Evolutionary conservation across 23 red algal genomes (phyloP).

Genomic region (Cyanidiococcus yangmingshanensis): DNA sequence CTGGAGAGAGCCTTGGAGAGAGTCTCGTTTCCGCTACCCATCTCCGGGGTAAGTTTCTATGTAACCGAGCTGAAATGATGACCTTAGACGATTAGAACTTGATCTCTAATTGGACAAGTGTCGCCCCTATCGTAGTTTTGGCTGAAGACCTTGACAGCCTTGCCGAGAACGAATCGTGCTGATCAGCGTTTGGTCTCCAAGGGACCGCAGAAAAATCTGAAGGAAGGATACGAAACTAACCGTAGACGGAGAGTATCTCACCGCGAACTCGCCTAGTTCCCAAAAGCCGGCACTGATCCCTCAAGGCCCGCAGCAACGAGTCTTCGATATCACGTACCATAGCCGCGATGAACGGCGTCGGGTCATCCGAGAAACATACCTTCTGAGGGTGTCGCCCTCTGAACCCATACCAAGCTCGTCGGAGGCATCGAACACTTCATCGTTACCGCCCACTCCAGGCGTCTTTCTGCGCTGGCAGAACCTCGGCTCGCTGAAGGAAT

Average conservation of each 20-base stretch:
- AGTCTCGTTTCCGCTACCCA: conserved; percentile 12
- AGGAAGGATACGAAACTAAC: conserved; percentile 1
- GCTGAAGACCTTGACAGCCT: not conserved
- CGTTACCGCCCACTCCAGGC: not conserved
- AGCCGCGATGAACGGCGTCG: conserved; percentile 1
- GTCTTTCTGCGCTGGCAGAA: not conserved
- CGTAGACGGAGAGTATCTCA: not conserved
- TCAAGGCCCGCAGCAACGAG: not conserved
- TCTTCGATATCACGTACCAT: conserved; percentile 12
- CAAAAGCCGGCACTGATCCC: conserved; percentile 9
- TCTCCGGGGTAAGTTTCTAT: conserved; percentile 11
- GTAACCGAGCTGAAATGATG: not conserved
- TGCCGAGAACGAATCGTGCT: not conserved
- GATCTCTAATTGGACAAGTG: not conserved
- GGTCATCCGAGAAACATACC: not conserved
- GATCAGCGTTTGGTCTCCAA: not conserved
- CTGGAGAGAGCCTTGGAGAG: conserved; percentile 17
- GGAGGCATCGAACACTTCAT: not conserved
- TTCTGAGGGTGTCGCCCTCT: not conserved
- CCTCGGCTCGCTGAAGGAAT: not conserved
- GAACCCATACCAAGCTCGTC: not conserved
- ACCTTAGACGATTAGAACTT: not conserved
- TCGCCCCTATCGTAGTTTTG: conserved; percentile 11
- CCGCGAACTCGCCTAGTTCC: not conserved
- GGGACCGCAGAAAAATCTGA: too few species aligned